Evolutionary conservation across 345 rosid species (phyloP).

Genomic region (Mercurialis annua): DNA sequence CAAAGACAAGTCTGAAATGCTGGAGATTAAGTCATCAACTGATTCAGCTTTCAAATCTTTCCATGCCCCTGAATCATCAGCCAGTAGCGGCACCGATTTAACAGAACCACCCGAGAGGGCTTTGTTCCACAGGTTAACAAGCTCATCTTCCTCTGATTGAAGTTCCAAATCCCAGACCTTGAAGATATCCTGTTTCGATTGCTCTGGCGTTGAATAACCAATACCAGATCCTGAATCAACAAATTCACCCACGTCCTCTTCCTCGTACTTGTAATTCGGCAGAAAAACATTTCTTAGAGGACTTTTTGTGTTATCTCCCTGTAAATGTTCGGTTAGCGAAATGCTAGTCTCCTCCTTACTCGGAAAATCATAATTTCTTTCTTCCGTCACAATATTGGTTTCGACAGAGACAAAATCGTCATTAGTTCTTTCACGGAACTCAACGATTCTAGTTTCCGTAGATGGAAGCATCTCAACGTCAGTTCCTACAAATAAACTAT

Average conservation of each 20-base stretch:
- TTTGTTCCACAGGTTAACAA: slow-evolving; percentile 44
- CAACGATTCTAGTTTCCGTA: slow-evolving; percentile 7
- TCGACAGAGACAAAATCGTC: not conserved
- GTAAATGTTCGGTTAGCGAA: slow-evolving; percentile 17
- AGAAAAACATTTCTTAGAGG: slow-evolving; percentile 32
- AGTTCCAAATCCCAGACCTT: slow-evolving; percentile 67
- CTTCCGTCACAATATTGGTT: slow-evolving; percentile 20
- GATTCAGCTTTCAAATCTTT: slow-evolving; percentile 31
- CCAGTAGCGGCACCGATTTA: slow-evolving; percentile 15
- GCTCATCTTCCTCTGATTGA: slow-evolving; percentile 45
- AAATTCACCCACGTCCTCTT: slow-evolving; percentile 7
- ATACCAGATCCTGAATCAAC: slow-evolving; percentile 18
- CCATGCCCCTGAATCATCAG: slow-evolving; percentile 27
- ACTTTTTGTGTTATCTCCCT: slow-evolving; percentile 26
- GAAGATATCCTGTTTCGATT: slow-evolving; percentile 45
- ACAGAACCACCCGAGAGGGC: slow-evolving; percentile 37
- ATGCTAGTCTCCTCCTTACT: slow-evolving; percentile 22
- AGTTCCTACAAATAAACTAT: slow-evolving; percentile 14
- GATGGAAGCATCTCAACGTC: slow-evolving; percentile 23
- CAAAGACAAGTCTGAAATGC: slow-evolving; percentile 56
- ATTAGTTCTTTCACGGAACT: slow-evolving; percentile 4
- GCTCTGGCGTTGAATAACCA: slow-evolving; percentile 17
- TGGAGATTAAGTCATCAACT: slow-evolving; percentile 43
- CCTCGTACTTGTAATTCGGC: slow-evolving; percentile 32
- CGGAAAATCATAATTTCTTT: slow-evolving; percentile 4